These are phyloP conservation scores for Trifolium subterraneum DNA, from an alignment of 306 rosid genomes.

Conservation along the genomic window DNA sequence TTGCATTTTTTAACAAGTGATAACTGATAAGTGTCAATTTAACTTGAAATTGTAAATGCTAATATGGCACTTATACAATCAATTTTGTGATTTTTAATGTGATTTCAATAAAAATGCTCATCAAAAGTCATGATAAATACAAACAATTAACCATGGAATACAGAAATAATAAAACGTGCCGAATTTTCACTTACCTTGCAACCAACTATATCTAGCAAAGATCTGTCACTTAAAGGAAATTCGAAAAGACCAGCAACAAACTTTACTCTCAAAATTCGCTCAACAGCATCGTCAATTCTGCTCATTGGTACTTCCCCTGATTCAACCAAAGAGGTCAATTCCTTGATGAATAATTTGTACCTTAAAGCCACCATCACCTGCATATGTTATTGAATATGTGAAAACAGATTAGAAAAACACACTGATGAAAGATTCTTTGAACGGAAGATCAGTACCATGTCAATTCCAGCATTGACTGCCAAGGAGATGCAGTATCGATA, in stretches of 20 bases:
- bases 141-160: not conserved
- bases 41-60: too few relatives aligned
- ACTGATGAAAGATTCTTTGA: conserved; percentile 7
- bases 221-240: conserved; percentile 67
- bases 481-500: conserved; percentile 70
- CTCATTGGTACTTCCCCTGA: conserved; percentile 66
- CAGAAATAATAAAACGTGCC: conserved; percentile 12
- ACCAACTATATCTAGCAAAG: conserved; percentile 76
- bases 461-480: conserved; percentile 80
- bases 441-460: conserved; percentile 66
- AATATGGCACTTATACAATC: too few relatives aligned
- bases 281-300: conserved; percentile 86
- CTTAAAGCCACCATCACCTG: conserved; percentile 83
- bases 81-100: too few relatives aligned
- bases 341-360: conserved; percentile 56
- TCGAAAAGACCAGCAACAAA: conserved; percentile 81
- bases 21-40: too few relatives aligned
- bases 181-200: conserved; percentile 66
- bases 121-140: not conserved
- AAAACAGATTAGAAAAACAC: conserved; percentile 4
- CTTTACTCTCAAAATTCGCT: conserved; percentile 85
- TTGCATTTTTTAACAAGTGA: not conserved
- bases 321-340: conserved; percentile 63
- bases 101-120: too few relatives aligned
- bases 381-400: conserved; percentile 37